Evolutionary conservation across 1,139 yeast genomes (phyloP).

Genomic region (Sugiyamaella xylanicola): DNA sequence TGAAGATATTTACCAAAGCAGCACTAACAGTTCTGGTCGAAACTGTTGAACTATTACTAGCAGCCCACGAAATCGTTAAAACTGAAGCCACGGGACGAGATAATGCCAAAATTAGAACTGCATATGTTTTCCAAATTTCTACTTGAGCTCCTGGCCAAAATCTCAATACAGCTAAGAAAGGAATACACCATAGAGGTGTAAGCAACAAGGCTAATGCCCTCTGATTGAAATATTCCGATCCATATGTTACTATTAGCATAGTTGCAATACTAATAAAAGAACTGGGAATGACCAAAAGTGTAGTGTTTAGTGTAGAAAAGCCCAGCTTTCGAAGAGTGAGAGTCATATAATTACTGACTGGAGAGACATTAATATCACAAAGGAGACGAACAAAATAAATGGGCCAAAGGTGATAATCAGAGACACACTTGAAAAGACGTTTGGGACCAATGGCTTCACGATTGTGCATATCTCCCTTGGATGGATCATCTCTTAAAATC

Average conservation of each 20-base stretch:
- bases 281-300: constrained; percentile 56
- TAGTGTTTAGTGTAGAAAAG: constrained; percentile 56
- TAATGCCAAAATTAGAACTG: constrained; percentile 48
- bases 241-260: constrained; percentile 47
- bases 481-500: constrained; percentile 66
- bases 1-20: constrained; percentile 63
- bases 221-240: constrained; percentile 47
- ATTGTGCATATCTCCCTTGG: constrained; percentile 70
- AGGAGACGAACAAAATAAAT: constrained; percentile 55
- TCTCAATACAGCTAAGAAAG: constrained; percentile 48
- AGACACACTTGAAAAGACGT: constrained; percentile 47
- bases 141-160: constrained; percentile 54
- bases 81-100: constrained; percentile 54
- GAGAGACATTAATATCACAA: constrained; percentile 49
- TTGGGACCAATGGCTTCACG: constrained; percentile 53
- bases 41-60: constrained; percentile 62
- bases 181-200: constrained; percentile 46
- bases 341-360: constrained; percentile 52
- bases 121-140: constrained; percentile 46
- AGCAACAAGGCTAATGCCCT: constrained; percentile 43
- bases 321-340: constrained; percentile 55
- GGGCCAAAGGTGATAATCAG: constrained; percentile 64
- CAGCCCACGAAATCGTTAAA: constrained; percentile 60
- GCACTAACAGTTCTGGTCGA: constrained; percentile 61
- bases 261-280: constrained; percentile 46